phyloP scores from a whole-genome alignment of 2,329 filamentous ascomycete genomes.

The Ophiosphaerella narmari region DNA sequence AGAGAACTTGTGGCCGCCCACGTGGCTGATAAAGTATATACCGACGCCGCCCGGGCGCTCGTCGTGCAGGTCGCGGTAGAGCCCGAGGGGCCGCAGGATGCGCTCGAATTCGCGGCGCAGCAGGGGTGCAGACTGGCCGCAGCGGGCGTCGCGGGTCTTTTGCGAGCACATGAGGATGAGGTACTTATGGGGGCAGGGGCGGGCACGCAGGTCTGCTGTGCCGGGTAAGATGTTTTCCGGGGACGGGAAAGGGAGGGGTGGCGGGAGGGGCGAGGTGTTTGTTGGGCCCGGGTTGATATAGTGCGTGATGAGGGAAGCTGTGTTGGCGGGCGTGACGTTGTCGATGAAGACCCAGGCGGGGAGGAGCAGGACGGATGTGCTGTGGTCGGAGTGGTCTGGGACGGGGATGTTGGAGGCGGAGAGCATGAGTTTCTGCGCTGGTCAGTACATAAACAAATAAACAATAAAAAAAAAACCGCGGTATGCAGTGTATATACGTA shows the following conservation, averaged over 20 bases:
- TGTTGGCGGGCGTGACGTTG: slow-evolving; percentile 76
- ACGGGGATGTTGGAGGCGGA: slow-evolving; percentile 91
- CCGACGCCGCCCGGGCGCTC: slow-evolving; percentile 88
- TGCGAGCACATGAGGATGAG: slow-evolving; percentile 95
- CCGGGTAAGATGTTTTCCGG: slow-evolving; percentile 10
- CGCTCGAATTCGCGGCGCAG: slow-evolving; percentile 87
- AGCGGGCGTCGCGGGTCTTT: slow-evolving; percentile 89
- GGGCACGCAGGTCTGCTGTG: slow-evolving; percentile 49
- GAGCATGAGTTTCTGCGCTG: slow-evolving; percentile 75
- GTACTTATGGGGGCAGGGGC: slow-evolving; percentile 78
- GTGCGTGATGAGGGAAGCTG: slow-evolving; percentile 70
- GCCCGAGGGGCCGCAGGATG: slow-evolving; percentile 79
- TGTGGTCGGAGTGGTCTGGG: slow-evolving; percentile 65
- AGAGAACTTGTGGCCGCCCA: slow-evolving; percentile 94
- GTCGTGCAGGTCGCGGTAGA: slow-evolving; percentile 87
- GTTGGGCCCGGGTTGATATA: slow-evolving; percentile 76
- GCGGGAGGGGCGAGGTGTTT: slow-evolving; percentile 65
- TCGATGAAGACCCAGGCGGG: slow-evolving; percentile 84
- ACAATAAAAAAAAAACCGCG: too few species aligned
- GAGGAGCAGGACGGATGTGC: slow-evolving; percentile 79
- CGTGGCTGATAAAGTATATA: slow-evolving; percentile 95
- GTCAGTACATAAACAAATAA: not conserved
- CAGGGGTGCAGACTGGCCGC: slow-evolving; percentile 89
- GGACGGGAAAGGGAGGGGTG: slow-evolving; percentile 18
- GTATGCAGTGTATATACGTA: slow-evolving; percentile 48